Evolutionary conservation across 2,329 filamentous ascomycete genomes (phyloP).

Genomic region (Exophiala sp.): DNA sequence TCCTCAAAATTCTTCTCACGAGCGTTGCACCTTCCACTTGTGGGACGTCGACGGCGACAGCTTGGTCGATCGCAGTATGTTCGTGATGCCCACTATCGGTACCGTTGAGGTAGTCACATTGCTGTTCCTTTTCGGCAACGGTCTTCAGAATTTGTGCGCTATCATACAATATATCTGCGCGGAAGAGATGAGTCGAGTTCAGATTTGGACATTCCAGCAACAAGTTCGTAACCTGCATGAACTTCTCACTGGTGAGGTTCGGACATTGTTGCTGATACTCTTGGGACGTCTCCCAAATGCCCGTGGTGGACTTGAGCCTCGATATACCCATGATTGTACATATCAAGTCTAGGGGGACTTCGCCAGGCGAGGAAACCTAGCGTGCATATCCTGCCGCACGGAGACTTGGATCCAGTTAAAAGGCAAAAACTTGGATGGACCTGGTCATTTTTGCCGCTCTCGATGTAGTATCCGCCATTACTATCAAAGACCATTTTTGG

Average conservation of each 20-base stretch:
- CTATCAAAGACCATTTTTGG: too few species aligned
- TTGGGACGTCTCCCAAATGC: conserved; percentile 8
- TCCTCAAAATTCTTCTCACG: conserved; percentile 67
- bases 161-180: conserved; percentile 59
- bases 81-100: not conserved
- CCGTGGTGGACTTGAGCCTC: not conserved
- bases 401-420: not conserved
- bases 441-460: too few species aligned
- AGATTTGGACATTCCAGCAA: conserved; percentile 55
- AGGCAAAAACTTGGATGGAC: too few species aligned
- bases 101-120: conserved; percentile 8
- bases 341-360: not conserved
- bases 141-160: conserved; percentile 41
- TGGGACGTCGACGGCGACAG: conserved; percentile 21
- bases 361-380: not conserved
- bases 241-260: conserved; percentile 30
- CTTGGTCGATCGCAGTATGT: not conserved
- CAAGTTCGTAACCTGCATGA: conserved; percentile 50
- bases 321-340: not conserved
- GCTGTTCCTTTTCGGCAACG: conserved; percentile 33
- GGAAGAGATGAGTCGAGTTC: conserved; percentile 57
- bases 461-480: too few species aligned
- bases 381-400: not conserved
- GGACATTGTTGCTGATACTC: conserved; percentile 9
- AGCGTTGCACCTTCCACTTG: conserved; percentile 38